A percentile compares a stretch with the other conserved stretches of the same genome.
phyloP scores from a whole-genome alignment of 768 basidiomycete species.

The Leccinum subgranulosum region DNA sequence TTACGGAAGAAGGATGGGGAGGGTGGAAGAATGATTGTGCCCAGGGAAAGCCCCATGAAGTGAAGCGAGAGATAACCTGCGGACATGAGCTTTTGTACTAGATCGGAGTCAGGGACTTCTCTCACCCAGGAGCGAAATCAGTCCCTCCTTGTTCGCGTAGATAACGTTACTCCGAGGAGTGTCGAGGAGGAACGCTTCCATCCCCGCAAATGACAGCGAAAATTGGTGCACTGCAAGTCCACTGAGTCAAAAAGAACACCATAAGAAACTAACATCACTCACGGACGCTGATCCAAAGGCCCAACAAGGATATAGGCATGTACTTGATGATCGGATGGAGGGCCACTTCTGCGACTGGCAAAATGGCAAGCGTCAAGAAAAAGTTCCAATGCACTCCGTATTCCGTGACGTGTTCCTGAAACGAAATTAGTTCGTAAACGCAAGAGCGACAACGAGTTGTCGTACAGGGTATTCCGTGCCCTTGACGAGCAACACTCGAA shows the following conservation, averaged over 20 bases:
- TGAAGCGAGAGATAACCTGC: constrained; percentile 89
- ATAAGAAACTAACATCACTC: constrained; percentile 18
- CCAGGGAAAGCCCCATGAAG: constrained; percentile 77
- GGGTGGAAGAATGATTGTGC: constrained; percentile 77
- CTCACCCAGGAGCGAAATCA: constrained; percentile 73
- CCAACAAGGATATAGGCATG: constrained; percentile 61
- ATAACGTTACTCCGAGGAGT: constrained; percentile 62
- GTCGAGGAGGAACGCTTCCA: constrained; percentile 64
- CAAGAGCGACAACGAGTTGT: background rate
- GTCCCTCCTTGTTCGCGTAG: constrained; percentile 88
- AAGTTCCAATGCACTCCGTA: constrained; percentile 99
- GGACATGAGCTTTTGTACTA: background rate
- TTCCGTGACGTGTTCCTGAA: constrained; percentile 91
- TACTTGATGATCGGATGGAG: constrained; percentile 63
- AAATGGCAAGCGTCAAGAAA: constrained; percentile 85
- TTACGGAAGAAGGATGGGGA: constrained; percentile 69
- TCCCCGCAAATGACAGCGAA: constrained; percentile 48
- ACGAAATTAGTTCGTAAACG: background rate
- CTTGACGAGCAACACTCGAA: constrained; percentile 84
- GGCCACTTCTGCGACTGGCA: constrained; percentile 70
- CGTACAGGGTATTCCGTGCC: constrained; percentile 90
- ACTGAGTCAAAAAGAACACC: background rate
- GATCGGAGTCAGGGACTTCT: background rate
- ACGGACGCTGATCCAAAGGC: constrained; percentile 58
- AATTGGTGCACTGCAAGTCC: constrained; percentile 65